Percentiles rank a stretch among this genome's conserved stretches.
Conservation (phyloP, 1,139 yeast species). For the Geotrichum armillariae region DNA sequence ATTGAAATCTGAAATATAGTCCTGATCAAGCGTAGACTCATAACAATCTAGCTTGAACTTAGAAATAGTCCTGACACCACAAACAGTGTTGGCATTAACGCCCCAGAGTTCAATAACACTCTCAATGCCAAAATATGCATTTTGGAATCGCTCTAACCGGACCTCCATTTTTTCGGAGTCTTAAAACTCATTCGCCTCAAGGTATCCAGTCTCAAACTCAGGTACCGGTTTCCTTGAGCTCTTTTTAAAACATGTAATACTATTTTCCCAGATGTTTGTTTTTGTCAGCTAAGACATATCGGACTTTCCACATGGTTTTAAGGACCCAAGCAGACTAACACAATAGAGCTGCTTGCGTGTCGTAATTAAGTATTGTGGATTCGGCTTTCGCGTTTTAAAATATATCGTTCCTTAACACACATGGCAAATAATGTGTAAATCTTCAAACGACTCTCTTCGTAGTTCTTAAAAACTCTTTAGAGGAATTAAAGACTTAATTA, state of each 20-base stretch:
- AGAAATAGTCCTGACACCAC: conserved; percentile 69
- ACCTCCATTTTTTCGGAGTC: conserved; percentile 60
- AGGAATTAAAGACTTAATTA: conserved; percentile 49
- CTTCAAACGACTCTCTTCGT: conserved; percentile 88
- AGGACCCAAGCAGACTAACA: conserved; percentile 29
- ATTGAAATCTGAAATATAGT: conserved; percentile 29
- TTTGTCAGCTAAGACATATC: conserved; percentile 86
- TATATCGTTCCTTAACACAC: conserved; percentile 83
- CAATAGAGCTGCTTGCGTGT: conserved; percentile 44
- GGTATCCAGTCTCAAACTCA: neutral
- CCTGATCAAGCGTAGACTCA: conserved; percentile 26
- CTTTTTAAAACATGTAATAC: conserved; percentile 48
- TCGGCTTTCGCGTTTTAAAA: conserved; percentile 72
- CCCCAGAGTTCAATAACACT: conserved; percentile 39
- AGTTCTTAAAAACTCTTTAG: conserved; percentile 88
- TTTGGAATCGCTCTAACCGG: conserved; percentile 73
- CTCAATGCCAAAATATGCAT: conserved; percentile 74
- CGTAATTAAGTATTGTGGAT: conserved; percentile 42
- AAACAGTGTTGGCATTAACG: conserved; percentile 63
- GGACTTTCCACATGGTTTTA: conserved; percentile 70
- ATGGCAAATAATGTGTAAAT: conserved; percentile 90
- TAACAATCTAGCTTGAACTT: conserved; percentile 60
- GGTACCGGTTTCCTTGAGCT: conserved; percentile 40
- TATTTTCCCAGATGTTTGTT: conserved; percentile 69
- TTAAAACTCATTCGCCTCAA: conserved; percentile 47